Base-by-base conservation (phyloP, 768 basidiomycete species). In the Phallus indusiatus region DNA sequence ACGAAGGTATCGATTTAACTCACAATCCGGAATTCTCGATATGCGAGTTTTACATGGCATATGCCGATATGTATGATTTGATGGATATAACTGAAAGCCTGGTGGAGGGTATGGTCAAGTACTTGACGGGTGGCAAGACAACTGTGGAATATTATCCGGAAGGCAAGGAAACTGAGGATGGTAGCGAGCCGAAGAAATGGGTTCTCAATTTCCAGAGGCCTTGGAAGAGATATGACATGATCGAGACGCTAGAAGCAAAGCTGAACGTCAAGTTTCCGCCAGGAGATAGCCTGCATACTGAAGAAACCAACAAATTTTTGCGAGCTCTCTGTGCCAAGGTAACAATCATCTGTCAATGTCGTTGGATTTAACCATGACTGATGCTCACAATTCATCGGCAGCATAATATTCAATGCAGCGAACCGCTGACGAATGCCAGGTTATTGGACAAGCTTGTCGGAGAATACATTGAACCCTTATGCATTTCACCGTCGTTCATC, bases 41-140 rank as follows among this genome's bases (percentile, higher is more conserved):
- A 74, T 98, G 95, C 80, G 95, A 99, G 76, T 98, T 99, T 74
- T 99, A 98, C 70, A 98, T 99, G 95, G 95, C 96, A 33, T 98
- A 97, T 66, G 96, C 96, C 60, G 96, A 98, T 71, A 94, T 95
- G 94, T 88, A 91, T 75, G 96, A 98, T 69, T 60, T 98, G 60
- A 97, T 99, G 95, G 96, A 97, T 47, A 79, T 98, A 59, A 99
- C 96, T 16, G 96, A 99, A 73, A 74, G 75, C 47, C 78, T 99
- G 76, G 70, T 98, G 17, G 90, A 94, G 67, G 91, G 94, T 8
- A 74, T 99, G 73, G 95, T 98, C 68, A 89, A 86, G 81, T 81
- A 78, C 67, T 70, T 98, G 58, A 94, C 84, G 0, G 82, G 84
- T 46, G 93, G 92, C 18, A 80, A 79, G 66, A 92, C 90, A 47